Conservation (phyloP, 2,329 filamentous ascomycete genomes). For the Fusarium graminum region DNA sequence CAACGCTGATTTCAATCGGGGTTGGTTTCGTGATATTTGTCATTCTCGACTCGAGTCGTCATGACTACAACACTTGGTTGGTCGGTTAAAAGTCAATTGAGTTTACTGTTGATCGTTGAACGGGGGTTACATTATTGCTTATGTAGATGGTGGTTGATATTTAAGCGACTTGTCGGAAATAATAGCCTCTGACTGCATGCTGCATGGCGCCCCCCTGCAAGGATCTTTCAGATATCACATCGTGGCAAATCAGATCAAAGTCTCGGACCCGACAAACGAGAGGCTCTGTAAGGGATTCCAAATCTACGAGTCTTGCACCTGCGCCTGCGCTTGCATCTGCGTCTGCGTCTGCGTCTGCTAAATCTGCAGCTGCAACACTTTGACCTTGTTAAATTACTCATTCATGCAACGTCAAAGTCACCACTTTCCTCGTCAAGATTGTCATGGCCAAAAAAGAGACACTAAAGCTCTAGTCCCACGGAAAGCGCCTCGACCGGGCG, state of each 20-base stretch:
- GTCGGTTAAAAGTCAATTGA: background rate
- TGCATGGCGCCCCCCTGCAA: background rate
- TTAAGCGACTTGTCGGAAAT: background rate
- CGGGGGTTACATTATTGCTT: background rate
- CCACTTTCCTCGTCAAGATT: constrained; percentile 1
- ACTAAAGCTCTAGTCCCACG: constrained; percentile 15
- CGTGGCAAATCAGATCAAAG: background rate
- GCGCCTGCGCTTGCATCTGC: too few relatives aligned
- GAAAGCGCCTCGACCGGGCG: constrained; percentile 31
- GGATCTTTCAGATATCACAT: constrained; percentile 3
- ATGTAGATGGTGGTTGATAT: background rate
- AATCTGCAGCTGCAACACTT: background rate
- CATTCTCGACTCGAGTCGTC: background rate
- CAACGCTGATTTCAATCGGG: background rate
- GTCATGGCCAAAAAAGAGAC: constrained; percentile 20
- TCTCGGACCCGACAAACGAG: constrained; percentile 1
- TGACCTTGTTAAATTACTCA: constrained; percentile 11
- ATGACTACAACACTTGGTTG: background rate
- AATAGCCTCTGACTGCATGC: constrained; percentile 1
- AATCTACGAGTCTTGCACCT: constrained; percentile 2
- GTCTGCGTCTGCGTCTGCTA: too few relatives aligned
- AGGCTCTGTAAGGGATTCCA: constrained; percentile 21
- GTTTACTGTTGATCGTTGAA: background rate
- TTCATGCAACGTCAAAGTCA: background rate
- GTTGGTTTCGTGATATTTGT: background rate